Base-by-base conservation (phyloP, 2,329 filamentous ascomycete species). In the Aspergillus spinulosporus region DNA sequence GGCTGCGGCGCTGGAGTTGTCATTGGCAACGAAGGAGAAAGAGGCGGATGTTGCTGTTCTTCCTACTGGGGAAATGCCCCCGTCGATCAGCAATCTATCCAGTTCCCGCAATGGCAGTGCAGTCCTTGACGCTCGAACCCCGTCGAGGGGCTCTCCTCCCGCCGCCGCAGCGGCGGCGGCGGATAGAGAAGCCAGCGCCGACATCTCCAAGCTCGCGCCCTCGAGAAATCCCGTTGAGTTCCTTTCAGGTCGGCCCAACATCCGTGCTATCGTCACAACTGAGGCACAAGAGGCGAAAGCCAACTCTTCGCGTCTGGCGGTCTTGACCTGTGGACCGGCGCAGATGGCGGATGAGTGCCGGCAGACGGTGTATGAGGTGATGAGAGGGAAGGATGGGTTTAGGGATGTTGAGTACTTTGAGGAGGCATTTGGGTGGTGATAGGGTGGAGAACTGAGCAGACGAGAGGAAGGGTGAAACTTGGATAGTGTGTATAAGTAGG, bases 281-380 rank as follows among this genome's bases (percentile, higher is more conserved):
- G 34, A 37, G 9, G 34, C 34, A 12, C 7, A 37, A 4, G 34
- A 37, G 34, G 34, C 36, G 2, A 28, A 40, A 3, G 31, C 34
- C 3, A 11, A 26, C 11, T 7, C 5, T 76, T 21, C 57, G 47
- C 57, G 62, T 7, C 59, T 73, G 37, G 76, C 72, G 1, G 64
- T 77, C 21, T 59, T 78, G 75, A 74, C 57, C 6, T 57, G 43
- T 40, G 77, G 77, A 1, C 76, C 76, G 4, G 71, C 67, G 1
- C 61, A 63, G 5, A 76, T 79, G 75, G 75, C 74, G 21, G 76
- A 79, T 60, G 69, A 76, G 32, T 70, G 71, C n/a, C 62, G 77
- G 21, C 66, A 57, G 14, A 68, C 72, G 2, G 72, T 74, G 54
- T 71, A 74, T 44, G 47, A 65, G 5, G 68, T 68, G 11, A 57